Percentiles rank a stretch among this genome's conserved stretches.
Conservation (phyloP, 805 yeast species). For the Candida sakaeoensis region DNA sequence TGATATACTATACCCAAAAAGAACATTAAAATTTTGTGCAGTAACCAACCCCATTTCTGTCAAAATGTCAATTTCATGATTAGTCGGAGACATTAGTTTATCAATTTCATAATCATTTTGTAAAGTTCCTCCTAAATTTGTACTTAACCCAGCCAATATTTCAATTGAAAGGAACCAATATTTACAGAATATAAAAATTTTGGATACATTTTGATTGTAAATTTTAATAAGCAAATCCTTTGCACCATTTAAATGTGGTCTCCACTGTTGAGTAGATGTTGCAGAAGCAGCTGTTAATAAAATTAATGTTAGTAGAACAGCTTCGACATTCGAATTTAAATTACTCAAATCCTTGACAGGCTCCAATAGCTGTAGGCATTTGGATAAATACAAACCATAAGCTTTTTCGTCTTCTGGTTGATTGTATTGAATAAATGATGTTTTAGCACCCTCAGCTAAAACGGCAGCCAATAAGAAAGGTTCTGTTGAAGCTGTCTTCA, state of each 20-base stretch:
- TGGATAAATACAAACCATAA: conserved; percentile 58
- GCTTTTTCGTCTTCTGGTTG: conserved; percentile 56
- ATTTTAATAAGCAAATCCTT: conserved; percentile 51
- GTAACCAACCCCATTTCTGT: conserved; percentile 35
- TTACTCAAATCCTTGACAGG: conserved; percentile 6
- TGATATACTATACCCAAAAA: conserved; percentile 42
- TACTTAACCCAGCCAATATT: conserved; percentile 50
- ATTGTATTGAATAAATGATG: conserved; percentile 39
- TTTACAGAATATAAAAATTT: conserved; percentile 48
- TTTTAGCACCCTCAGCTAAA: conserved; percentile 66
- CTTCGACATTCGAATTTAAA: conserved; percentile 50
- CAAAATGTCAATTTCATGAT: conserved; percentile 28
- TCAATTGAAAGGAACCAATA: conserved; percentile 56
- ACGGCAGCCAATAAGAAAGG: conserved; percentile 63
- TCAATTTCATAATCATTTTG: conserved; percentile 44
- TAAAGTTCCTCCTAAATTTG: conserved; percentile 53
- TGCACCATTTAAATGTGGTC: conserved; percentile 61
- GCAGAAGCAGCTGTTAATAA: conserved; percentile 61
- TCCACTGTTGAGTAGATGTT: conserved; percentile 50
- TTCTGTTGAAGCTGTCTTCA: conserved; percentile 56
- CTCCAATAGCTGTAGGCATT: conserved; percentile 52
- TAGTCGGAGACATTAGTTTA: conserved; percentile 19
- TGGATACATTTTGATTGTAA: conserved; percentile 22
- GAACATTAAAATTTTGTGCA: conserved; percentile 39
- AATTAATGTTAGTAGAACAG: conserved; percentile 60